Evolutionary conservation across 768 basidiomycete species (phyloP), one percentile per base, ranked within the genome.

Genomic region (Coprinopsis sp.): DNA sequence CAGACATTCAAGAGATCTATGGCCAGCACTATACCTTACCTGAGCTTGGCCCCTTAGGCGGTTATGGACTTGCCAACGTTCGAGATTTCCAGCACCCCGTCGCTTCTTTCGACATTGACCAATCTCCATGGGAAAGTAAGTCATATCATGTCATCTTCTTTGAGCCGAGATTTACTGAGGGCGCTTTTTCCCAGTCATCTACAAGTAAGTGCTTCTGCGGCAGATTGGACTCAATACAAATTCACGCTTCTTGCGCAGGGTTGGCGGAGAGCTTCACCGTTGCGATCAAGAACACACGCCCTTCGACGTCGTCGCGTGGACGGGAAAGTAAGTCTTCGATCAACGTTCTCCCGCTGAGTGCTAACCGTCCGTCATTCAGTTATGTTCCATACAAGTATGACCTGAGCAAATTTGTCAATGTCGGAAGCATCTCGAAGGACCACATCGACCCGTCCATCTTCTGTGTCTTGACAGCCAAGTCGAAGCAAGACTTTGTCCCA

Each of bases 231-330:
- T 33, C 22, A 18, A 47, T 18, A 24, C 22, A 46, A 11, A 34
- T 25, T 30, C 6, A 42, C 30, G n/a, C 21, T 18, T n/a, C 19
- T 22, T 44, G 4, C 52, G 16, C 34, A 82, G 78, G 63, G 69
- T 84, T 23, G 66, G 71, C 44, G 80, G 81, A 13, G 65, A 77
- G 59, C 59, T 79, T 8, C 77, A 77, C 56, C 59, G 63, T 19
- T 79, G 78, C 52, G 62, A 65, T 31, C 80, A 84, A 51, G 72
- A 78, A 34, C 78, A 82, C 59, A 82, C 82, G 1, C 82, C 82
- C 0, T 85, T 84, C 59, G 83, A 85, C 56, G 82, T 84, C 31
- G 82, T 84, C 22, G 81, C 82, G 1, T 84, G 81, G 81, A 75
- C 78, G 40, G 81, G 81, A 61, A 83, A 80, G 79, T 81, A 58